A percentile compares a stretch with the other conserved stretches of the same genome.
Conservation (phyloP, 148 eudicot genomes). For the Silene uniflora region DNA sequence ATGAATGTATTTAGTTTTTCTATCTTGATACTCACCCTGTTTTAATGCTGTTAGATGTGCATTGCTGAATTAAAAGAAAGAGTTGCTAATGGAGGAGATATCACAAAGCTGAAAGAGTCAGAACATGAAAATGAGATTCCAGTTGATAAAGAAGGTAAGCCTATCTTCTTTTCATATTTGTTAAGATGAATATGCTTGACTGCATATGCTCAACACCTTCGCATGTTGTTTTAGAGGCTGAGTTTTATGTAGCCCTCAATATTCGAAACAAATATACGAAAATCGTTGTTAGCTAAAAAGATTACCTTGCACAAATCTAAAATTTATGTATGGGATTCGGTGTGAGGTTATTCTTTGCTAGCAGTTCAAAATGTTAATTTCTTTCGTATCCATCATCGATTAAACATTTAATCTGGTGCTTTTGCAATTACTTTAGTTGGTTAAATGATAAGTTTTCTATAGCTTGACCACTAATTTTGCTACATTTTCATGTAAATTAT, state of each 20-base stretch:
- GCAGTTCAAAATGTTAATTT: background rate
- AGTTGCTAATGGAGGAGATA: constrained; percentile 80
- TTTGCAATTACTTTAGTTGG: background rate
- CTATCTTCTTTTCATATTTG: background rate
- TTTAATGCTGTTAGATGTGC: constrained; percentile 37
- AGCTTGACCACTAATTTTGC: background rate
- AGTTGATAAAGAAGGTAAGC: constrained; percentile 48
- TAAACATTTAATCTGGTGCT: background rate
- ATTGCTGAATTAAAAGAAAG: constrained; percentile 64
- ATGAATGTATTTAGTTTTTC: background rate
- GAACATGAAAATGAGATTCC: constrained; percentile 34
- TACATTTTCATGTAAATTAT: background rate
- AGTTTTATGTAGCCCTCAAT: background rate
- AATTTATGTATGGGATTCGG: background rate
- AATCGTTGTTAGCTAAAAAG: background rate
- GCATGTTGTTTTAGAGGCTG: background rate
- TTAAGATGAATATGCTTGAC: constrained; percentile 1
- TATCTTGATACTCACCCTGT: constrained; percentile 13
- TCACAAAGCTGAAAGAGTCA: constrained; percentile 57
- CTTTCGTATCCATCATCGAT: background rate
- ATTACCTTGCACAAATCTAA: background rate
- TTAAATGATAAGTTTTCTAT: background rate
- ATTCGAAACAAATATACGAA: background rate
- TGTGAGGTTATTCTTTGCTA: constrained; percentile 1
- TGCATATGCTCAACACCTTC: background rate